These are phyloP conservation scores for Lentinula detonsa DNA, from an alignment of 768 basidiomycete species.

Conservation along the genomic window DNA sequence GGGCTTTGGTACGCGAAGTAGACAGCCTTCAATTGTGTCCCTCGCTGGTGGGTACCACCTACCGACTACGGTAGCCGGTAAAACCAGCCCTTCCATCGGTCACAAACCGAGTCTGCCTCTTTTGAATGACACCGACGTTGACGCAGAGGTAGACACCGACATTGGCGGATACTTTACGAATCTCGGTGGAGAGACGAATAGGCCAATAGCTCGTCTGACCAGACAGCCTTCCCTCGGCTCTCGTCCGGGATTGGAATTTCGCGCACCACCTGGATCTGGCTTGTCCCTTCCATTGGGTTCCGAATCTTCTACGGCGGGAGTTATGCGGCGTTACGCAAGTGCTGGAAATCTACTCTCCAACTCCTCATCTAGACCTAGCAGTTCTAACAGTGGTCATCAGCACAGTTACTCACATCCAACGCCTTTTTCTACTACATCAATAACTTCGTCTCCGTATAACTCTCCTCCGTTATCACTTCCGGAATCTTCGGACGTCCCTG, in stretches of 20 bases:
- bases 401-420: slow-evolving; percentile 2
- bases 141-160: background rate
- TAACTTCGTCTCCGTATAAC: background rate
- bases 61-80: background rate
- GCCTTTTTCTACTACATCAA: background rate
- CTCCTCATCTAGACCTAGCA: background rate
- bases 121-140: background rate
- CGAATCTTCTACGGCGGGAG: background rate
- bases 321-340: slow-evolving; percentile 5
- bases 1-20: background rate
- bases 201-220: background rate
- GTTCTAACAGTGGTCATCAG: slow-evolving; percentile 2
- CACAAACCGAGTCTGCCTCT: background rate
- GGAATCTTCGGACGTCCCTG: background rate
- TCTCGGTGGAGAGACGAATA: background rate
- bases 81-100: background rate
- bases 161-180: background rate
- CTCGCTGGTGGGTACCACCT: slow-evolving; percentile 5
- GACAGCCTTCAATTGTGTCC: slow-evolving; percentile 4
- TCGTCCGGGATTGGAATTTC: background rate
- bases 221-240: slow-evolving; percentile 2
- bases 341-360: slow-evolving; percentile 1
- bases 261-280: background rate
- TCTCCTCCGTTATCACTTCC: background rate
- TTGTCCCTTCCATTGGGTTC: background rate